Evolutionary conservation across 805 yeast genomes (phyloP), one percentile per base, ranked within the genome.

Genomic region (Barnettozyma botsteinii): DNA sequence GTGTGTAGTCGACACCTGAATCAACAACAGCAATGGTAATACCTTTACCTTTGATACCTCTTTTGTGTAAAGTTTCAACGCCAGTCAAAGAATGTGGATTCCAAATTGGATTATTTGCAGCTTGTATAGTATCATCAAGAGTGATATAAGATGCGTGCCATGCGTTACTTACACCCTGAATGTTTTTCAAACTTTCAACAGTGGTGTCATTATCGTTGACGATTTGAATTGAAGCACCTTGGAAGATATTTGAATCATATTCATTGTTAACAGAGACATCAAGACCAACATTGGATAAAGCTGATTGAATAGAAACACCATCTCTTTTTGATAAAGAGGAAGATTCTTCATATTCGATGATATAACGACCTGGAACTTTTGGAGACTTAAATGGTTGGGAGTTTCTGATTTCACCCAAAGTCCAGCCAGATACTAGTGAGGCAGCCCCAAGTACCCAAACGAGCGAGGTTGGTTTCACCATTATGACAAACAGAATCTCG

Each of bases 91-190:
- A 17, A 25, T 41, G 45, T 11, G 45, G 41, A 13, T 41, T 41
- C 45, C 45, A 35, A 28, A 22, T 4, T n/a, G 38, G 38, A 2
- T 22, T 13, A 12, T 7, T 6, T 10, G 47, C 41, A 3, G 34
- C 13, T 5, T 33, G 19, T 21, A 40, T 29, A 9, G 37, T 39
- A 21, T 43, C 45, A n/a, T 41, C 45, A 7, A 46, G 35, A 13
- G 38, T 35, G 18, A 43, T 35, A 34, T 40, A 38, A 18, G 46
- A 27, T 8, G 45, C 47, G 26, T 40, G 45, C 48, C 50, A 46
- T 19, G 45, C 50, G 33, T 43, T 37, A n/a, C 34, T 36, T 17
- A 43, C 37, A 27, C 41, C 42, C 13, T 24, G n/a, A 19, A 43
- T 14, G 13, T 14, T 13, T 31, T 38, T 40, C 32, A 46, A 14